Conservation (phyloP, 371 early-diverging fungal genomes). For the Actinomucor elegans region DNA sequence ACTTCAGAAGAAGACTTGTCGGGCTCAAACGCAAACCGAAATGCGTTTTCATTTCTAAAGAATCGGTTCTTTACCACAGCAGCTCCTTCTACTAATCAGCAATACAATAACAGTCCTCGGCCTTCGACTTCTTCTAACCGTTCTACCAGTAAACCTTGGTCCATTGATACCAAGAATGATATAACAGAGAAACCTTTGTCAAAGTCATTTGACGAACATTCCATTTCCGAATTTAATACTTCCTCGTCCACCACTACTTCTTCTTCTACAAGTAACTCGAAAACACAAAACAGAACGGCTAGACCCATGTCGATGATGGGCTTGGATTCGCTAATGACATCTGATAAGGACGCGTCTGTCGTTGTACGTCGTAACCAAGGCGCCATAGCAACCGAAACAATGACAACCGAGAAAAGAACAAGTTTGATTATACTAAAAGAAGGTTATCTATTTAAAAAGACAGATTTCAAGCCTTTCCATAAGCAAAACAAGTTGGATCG, state of each 20-base stretch:
- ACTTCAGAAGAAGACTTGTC: constrained; percentile 6
- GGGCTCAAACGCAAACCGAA: neutral
- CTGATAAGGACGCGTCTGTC: neutral
- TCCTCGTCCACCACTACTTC: neutral
- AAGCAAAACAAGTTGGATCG: constrained; percentile 55
- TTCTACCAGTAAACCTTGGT: constrained; percentile 1
- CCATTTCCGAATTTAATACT: neutral
- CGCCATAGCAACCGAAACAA: neutral
- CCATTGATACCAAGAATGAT: neutral
- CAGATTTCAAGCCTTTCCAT: constrained; percentile 58
- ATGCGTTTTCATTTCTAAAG: constrained; percentile 25
- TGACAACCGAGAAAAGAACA: constrained; percentile 21
- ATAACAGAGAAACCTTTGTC: constrained; percentile 1
- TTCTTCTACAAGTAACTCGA: neutral
- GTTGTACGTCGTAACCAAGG: neutral
- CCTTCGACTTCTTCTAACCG: constrained; percentile 5
- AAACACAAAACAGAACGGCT: neutral
- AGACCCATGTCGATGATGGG: constrained; percentile 25
- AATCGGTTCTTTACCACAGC: constrained; percentile 19
- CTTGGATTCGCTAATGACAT: constrained; percentile 6
- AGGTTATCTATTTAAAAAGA: constrained; percentile 68
- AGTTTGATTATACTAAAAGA: constrained; percentile 51
- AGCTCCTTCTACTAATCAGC: constrained; percentile 2
- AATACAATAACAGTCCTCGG: neutral
- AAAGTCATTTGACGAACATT: constrained; percentile 11